These are phyloP conservation scores for Dendrothele bispora DNA, from an alignment of 768 basidiomycete species.

Conservation along the genomic window DNA sequence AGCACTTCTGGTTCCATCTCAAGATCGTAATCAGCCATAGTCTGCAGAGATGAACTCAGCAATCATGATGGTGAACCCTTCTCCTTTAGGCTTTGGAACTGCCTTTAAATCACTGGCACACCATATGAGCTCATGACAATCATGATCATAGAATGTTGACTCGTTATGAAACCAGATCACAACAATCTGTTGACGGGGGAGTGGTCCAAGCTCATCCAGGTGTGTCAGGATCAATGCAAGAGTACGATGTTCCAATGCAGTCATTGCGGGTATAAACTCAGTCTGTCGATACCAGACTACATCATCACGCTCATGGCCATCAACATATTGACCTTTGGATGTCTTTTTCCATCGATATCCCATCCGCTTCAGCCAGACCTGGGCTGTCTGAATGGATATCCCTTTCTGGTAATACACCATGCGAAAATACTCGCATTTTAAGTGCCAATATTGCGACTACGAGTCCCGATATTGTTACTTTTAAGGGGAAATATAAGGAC, in stretches of 20 bases:
- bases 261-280: conserved; percentile 13
- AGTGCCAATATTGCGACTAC: no score
- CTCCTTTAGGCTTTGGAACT: not conserved
- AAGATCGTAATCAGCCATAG: conserved; percentile 13
- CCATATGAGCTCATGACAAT: conserved; percentile 16
- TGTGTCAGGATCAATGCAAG: not conserved
- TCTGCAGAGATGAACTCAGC: conserved; percentile 25
- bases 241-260: not conserved
- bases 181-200: no score
- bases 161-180: conserved; percentile 5
- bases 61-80: conserved; percentile 22
- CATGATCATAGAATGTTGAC: conserved; percentile 25
- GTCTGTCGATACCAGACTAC: conserved; percentile 21
- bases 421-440: no score
- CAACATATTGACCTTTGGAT: conserved; percentile 18
- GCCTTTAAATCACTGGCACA: not conserved
- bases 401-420: no score
- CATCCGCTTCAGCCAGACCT: no score
- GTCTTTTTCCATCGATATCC: conserved; percentile 8
- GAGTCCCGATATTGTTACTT: no score
- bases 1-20: conserved; percentile 9
- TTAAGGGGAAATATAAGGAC: no score
- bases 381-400: no score
- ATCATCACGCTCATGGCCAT: conserved; percentile 28
- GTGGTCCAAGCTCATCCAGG: not conserved